A percentile compares a stretch with the other conserved stretches of the same genome.
phyloP scores from a whole-genome alignment of 1,139 yeast species.

The Suhomyces kunorum region DNA sequence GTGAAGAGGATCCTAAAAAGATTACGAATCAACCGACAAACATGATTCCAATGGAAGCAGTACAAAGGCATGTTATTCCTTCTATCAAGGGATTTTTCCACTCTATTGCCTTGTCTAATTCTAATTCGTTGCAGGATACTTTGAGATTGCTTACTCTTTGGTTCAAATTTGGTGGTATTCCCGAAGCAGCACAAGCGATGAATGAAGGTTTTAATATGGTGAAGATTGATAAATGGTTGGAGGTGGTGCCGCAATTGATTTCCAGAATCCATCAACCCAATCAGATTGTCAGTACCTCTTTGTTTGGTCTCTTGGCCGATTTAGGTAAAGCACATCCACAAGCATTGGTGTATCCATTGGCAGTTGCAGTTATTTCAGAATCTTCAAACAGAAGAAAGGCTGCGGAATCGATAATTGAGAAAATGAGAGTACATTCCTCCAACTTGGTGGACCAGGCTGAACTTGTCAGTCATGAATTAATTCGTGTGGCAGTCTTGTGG shows the following conservation, averaged over 20 bases:
- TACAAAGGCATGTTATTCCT: slow-evolving; percentile 87
- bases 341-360: slow-evolving; percentile 90
- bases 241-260: slow-evolving; percentile 92
- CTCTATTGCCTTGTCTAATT: slow-evolving; percentile 82
- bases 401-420: slow-evolving; percentile 86
- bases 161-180: slow-evolving; percentile 93
- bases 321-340: slow-evolving; percentile 96
- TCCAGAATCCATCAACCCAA: slow-evolving; percentile 97
- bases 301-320: slow-evolving; percentile 80
- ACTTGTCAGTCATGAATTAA: slow-evolving; percentile 87
- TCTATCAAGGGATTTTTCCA: slow-evolving; percentile 95
- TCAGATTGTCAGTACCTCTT: slow-evolving; percentile 75
- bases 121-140: slow-evolving; percentile 91
- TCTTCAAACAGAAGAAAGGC: slow-evolving; percentile 88
- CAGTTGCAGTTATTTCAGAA: slow-evolving; percentile 95
- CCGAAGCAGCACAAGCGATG: slow-evolving; percentile 90
- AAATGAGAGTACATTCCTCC: slow-evolving; percentile 88
- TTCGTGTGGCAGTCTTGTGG: slow-evolving; percentile 95
- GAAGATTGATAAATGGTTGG: slow-evolving; percentile 90
- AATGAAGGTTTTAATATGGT: slow-evolving; percentile 89
- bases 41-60: slow-evolving; percentile 55
- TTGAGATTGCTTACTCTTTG: slow-evolving; percentile 85
- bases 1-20: slow-evolving; percentile 17
- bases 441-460: slow-evolving; percentile 88
- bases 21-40: slow-evolving; percentile 24